Evolutionary conservation across 106 monocot species (phyloP), one percentile per base, ranked within the genome.

Genomic region (Allium sativum): DNA sequence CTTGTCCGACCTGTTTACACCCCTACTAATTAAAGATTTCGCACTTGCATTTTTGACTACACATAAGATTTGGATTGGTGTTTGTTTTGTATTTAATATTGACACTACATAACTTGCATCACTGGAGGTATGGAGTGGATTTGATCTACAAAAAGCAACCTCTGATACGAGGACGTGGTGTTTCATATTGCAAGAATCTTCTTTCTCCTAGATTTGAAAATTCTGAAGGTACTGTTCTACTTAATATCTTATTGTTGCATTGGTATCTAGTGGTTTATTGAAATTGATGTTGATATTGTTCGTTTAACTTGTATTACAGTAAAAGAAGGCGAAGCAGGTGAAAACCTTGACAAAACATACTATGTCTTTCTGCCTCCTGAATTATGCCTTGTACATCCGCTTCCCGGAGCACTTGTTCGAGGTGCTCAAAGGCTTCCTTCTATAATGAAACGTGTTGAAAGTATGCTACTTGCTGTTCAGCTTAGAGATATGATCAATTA

Each of bases 131-230:
- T 65, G 96, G 96, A 44, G 96, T 98, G 21, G 82, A 98, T 45
- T 73, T 98, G 54, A 75, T 91, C 21, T 78, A 85, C 68, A 98
- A 91, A 75, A 88, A 80, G 62, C 96, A 98, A 53, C 91, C 96
- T 75, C 82, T 98, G 40, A 82, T 98, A 72, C 79, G 91, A 65
- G 96, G 79, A 58, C 84, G 96, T 17, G 96, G 96, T 70, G 91
- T 98, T 60, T 98, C 96, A 44, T 91, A 98, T 78, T 98, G 96
- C 87, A 98, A 98, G 65, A 98, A 98, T 78, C 87, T 84, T 17
- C 87, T 98, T 12, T 98, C 96, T 31, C 91, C 91, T 48, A 84
- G 96, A 77, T 98, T 98, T 72, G 96, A 92, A 73, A 81, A 91
- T 73, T 82, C 81, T 68, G 90, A 98, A 74, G 90, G 96, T 98